Evolutionary conservation across 2,329 filamentous ascomycete genomes (phyloP).

Genomic region (Apiospora sp.): DNA sequence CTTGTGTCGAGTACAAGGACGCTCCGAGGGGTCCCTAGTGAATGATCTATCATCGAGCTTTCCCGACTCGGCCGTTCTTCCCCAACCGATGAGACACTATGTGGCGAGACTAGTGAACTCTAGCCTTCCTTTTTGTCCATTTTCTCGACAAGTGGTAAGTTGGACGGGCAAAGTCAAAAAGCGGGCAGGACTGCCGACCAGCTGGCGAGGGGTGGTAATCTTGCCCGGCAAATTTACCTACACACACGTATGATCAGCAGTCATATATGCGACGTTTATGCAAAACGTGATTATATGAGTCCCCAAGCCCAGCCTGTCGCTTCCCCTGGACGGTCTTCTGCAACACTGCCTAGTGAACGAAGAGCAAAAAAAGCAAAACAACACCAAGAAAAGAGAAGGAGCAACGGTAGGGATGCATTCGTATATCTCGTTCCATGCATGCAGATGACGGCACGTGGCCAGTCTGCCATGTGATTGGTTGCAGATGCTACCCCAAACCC

Average conservation of each 20-base stretch:
- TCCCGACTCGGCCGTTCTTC: background rate
- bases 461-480: background rate
- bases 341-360: background rate
- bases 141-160: background rate
- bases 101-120: conserved; percentile 6
- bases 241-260: background rate
- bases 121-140: background rate
- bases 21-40: background rate
- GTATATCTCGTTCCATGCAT: background rate
- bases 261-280: background rate
- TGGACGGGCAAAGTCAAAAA: conserved; percentile 6
- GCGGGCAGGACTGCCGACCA: background rate
- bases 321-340: background rate
- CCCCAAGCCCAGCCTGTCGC: too few species aligned
- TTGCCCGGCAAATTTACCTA: background rate
- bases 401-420: background rate
- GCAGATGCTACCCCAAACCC: background rate
- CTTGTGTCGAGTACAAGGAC: background rate
- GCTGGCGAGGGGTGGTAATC: background rate
- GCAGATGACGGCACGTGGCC: background rate
- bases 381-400: background rate
- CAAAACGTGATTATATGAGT: background rate
- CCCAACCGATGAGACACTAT: background rate
- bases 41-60: background rate
- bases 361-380: background rate